Evolutionary conservation across 352 stramenopile genomes (phyloP).

Genomic region (Phytophthora pistaciae): DNA sequence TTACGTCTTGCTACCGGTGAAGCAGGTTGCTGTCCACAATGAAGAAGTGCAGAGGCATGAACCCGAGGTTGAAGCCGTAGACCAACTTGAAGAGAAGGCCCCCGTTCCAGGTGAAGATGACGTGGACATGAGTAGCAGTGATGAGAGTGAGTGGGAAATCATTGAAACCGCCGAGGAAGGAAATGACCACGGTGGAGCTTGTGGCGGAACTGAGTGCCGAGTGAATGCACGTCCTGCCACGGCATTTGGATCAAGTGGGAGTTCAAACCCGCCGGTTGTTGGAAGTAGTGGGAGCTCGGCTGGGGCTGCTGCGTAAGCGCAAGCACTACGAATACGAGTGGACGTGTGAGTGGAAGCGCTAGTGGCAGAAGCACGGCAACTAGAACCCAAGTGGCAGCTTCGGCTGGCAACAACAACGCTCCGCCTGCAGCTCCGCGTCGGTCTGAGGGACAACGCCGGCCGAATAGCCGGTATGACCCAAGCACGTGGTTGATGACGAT

Average conservation of each 20-base stretch:
- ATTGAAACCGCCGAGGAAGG: neutral
- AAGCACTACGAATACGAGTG: too few relatives aligned
- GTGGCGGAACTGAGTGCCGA: neutral
- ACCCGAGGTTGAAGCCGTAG: too few relatives aligned
- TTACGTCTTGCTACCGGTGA: slow-evolving; percentile 4
- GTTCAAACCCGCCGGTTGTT: too few relatives aligned
- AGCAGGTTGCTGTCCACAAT: slow-evolving; percentile 1
- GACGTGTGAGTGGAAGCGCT: too few relatives aligned
- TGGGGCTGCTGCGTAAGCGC: too few relatives aligned
- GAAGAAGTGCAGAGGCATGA: neutral
- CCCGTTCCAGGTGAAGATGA: neutral
- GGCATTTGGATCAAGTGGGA: too few relatives aligned
- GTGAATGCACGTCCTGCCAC: neutral
- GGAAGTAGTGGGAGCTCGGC: too few relatives aligned
- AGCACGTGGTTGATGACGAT: slow-evolving; percentile 4
- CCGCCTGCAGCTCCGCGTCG: neutral
- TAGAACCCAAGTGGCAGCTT: neutral
- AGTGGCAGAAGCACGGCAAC: neutral
- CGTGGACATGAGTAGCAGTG: slow-evolving; percentile 3
- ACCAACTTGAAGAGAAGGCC: neutral
- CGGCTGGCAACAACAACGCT: neutral
- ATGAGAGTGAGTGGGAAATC: slow-evolving; percentile 14
- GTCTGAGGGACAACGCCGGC: slow-evolving; percentile 3
- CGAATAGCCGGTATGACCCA: slow-evolving; percentile 1
- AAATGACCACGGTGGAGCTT: neutral